phyloP scores from a whole-genome alignment of 495 filamentous ascomycete genomes.

The Aspergillus sclerotiicarbonarius region DNA sequence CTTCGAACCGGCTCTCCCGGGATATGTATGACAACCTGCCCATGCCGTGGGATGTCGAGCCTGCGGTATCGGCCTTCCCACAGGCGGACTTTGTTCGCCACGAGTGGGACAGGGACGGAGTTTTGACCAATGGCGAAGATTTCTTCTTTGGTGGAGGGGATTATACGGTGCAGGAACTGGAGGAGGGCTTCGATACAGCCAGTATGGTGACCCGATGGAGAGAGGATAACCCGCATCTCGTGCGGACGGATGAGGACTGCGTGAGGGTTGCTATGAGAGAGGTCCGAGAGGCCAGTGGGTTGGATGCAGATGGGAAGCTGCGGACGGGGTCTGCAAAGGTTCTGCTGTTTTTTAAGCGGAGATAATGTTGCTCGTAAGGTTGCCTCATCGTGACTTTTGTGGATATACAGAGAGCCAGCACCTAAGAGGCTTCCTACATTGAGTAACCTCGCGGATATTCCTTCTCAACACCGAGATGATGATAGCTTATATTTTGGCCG shows the following conservation, averaged over 20 bases:
- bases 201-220: conserved; percentile 3
- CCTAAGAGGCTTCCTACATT: too few relatives aligned
- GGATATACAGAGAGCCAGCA: too few relatives aligned
- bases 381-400: too few relatives aligned
- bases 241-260: not conserved
- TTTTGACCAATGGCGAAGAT: not conserved
- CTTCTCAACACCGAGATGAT: too few relatives aligned
- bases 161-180: not conserved
- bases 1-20: not conserved
- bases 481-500: too few relatives aligned
- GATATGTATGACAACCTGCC: not conserved
- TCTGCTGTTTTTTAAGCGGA: not conserved
- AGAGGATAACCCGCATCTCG: not conserved
- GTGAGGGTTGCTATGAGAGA: not conserved
- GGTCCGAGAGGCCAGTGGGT: not conserved
- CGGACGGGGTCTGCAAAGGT: not conserved
- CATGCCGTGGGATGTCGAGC: not conserved
- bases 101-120: not conserved
- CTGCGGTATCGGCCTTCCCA: not conserved
- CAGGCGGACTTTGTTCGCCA: not conserved
- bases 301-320: not conserved
- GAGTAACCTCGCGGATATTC: too few relatives aligned
- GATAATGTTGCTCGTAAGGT: not conserved
- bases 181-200: not conserved
- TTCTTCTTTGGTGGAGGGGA: not conserved